phyloP scores from a whole-genome alignment of 371 early-diverging fungal genomes.

The Encephalitozoon intestinalis region DNA sequence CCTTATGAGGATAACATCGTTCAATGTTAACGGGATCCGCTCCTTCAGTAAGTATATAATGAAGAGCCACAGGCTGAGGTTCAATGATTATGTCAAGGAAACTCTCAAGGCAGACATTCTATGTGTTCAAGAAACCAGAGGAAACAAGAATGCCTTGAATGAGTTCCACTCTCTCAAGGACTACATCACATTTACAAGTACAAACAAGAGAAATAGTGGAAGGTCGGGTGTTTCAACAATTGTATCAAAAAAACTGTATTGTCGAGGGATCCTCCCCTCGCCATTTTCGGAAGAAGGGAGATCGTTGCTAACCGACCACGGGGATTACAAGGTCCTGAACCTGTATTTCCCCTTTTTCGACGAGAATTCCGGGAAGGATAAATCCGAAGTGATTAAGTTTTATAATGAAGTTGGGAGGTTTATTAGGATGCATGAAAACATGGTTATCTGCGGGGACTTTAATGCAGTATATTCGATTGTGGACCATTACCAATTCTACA shows the following conservation, averaged over 20 bases:
- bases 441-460: conserved; percentile 70
- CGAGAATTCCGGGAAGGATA: conserved; percentile 63
- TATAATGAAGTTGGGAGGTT: conserved; percentile 61
- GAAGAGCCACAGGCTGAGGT: background rate
- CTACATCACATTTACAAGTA: conserved; percentile 69
- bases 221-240: conserved; percentile 66
- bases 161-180: conserved; percentile 60
- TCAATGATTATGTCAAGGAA: conserved; percentile 61
- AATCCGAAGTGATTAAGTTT: conserved; percentile 62
- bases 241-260: conserved; percentile 34
- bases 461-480: conserved; percentile 67
- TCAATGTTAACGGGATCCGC: conserved; percentile 52
- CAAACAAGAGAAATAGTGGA: conserved; percentile 63
- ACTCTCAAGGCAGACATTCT: conserved; percentile 67
- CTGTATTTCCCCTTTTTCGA: conserved; percentile 67
- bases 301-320: conserved; percentile 69
- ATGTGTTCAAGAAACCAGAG: conserved; percentile 72
- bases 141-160: conserved; percentile 49
- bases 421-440: conserved; percentile 62
- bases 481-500: conserved; percentile 67
- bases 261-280: conserved; percentile 46
- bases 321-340: conserved; percentile 69
- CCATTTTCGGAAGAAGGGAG: conserved; percentile 70
- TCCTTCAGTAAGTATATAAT: conserved; percentile 39
- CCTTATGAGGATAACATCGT: conserved; percentile 37